A percentile compares a stretch with the other conserved stretches of the same genome.
Conservation (phyloP, 306 rosid genomes). For the Acacia crassicarpa region DNA sequence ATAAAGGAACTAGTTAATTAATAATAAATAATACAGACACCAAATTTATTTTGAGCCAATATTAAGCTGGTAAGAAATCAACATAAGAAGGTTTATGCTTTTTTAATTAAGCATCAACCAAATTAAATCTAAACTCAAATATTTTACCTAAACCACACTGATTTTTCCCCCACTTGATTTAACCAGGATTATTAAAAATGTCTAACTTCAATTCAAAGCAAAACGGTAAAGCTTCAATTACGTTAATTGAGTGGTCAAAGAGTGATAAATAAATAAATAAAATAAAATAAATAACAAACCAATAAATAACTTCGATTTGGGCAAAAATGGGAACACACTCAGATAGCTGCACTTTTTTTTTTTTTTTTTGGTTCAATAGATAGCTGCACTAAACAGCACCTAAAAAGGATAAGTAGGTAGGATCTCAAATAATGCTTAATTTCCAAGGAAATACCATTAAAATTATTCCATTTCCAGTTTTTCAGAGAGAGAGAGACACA, state of each 20-base stretch:
- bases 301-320: background rate
- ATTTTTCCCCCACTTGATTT: background rate
- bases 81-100: background rate
- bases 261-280: background rate
- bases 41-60: background rate
- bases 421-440: constrained; percentile 38
- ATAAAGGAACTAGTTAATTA: no score
- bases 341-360: constrained; percentile 4
- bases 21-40: background rate
- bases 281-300: no score
- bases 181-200: background rate
- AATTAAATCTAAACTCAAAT: background rate
- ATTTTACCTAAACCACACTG: background rate
- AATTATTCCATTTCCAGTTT: background rate
- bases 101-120: background rate
- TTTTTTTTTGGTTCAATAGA: no score
- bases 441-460: constrained; percentile 2
- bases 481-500: constrained; percentile 2
- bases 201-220: background rate
- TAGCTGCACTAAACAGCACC: constrained; percentile 12
- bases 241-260: background rate
- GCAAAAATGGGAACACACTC: background rate
- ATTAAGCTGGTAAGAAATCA: background rate
- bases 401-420: constrained; percentile 27
- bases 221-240: constrained; percentile 1